Conservation (phyloP, 257 asterid species). For the Echium plantagineum region DNA sequence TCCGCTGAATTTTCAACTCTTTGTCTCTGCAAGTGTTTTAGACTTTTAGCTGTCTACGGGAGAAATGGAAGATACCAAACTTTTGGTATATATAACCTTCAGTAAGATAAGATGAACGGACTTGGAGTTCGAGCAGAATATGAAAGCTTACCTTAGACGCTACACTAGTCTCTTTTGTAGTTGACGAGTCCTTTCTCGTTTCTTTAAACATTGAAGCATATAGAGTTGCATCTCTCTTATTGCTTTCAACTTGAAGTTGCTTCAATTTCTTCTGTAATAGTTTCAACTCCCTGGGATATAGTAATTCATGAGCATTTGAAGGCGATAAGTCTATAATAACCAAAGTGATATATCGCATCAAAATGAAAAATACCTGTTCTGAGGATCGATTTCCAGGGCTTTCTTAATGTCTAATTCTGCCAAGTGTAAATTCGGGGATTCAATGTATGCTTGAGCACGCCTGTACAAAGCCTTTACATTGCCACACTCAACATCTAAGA, state of each 20-base stretch:
- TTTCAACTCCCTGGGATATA: conserved; percentile 50
- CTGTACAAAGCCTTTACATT: conserved; percentile 38
- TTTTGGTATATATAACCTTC: background rate
- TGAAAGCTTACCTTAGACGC: conserved; percentile 34
- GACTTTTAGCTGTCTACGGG: background rate
- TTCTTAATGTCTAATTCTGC: conserved; percentile 35
- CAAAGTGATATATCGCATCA: background rate
- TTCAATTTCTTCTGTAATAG: conserved; percentile 37
- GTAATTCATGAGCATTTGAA: background rate
- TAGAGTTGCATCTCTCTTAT: conserved; percentile 47
- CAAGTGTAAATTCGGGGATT: conserved; percentile 27
- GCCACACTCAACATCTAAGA: conserved; percentile 44
- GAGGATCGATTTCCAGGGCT: conserved; percentile 33
- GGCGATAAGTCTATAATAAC: background rate
- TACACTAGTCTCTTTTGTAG: conserved; percentile 22
- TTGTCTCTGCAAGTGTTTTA: conserved; percentile 20
- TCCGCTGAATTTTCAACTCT: conserved; percentile 22
- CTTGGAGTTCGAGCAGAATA: background rate
- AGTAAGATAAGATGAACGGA: background rate
- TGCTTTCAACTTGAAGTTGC: conserved; percentile 40
- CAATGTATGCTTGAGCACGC: conserved; percentile 38
- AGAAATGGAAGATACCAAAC: background rate
- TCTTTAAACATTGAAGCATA: conserved; percentile 42
- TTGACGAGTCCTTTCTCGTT: conserved; percentile 25
- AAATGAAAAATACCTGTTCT: conserved; percentile 23